These are phyloP conservation scores for Rhododendron henanense DNA, from an alignment of 148 eudicot species.

Conservation along the genomic window DNA sequence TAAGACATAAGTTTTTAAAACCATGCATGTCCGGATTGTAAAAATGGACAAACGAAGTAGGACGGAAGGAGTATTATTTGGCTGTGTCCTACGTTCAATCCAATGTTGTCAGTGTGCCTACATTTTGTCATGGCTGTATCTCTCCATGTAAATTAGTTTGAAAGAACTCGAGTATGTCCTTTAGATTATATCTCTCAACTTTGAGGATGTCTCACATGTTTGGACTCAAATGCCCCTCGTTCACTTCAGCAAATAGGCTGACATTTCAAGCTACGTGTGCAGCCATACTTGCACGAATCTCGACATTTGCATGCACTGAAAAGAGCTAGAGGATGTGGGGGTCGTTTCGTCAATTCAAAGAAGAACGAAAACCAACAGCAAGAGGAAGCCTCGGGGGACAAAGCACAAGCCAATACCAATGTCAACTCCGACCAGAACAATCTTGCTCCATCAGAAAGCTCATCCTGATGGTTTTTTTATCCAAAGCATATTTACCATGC, in stretches of 20 bases:
- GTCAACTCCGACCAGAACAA: slow-evolving; percentile 26
- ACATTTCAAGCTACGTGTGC: slow-evolving; percentile 16
- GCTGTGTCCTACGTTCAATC: background rate
- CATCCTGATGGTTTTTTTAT: slow-evolving; percentile 11
- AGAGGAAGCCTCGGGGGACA: slow-evolving; percentile 32
- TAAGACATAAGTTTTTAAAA: background rate
- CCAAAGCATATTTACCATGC: background rate
- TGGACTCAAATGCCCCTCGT: background rate
- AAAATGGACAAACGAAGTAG: background rate
- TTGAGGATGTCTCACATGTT: background rate
- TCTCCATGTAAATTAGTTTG: background rate
- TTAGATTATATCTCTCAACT: background rate
- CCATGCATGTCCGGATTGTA: background rate
- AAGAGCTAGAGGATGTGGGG: slow-evolving; percentile 59
- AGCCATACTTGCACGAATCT: slow-evolving; percentile 72
- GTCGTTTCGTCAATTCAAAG: slow-evolving; percentile 51
- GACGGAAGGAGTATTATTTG: background rate
- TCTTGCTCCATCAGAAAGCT: slow-evolving; percentile 22
- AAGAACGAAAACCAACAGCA: slow-evolving; percentile 35
- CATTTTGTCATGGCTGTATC: background rate
- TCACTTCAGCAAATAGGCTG: background rate
- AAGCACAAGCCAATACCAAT: slow-evolving; percentile 29
- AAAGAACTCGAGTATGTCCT: background rate
- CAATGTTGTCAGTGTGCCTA: background rate
- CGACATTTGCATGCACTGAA: slow-evolving; percentile 61